phyloP scores from a whole-genome alignment of 1,284 basidiomycete species.

The Ustilago hordei region DNA sequence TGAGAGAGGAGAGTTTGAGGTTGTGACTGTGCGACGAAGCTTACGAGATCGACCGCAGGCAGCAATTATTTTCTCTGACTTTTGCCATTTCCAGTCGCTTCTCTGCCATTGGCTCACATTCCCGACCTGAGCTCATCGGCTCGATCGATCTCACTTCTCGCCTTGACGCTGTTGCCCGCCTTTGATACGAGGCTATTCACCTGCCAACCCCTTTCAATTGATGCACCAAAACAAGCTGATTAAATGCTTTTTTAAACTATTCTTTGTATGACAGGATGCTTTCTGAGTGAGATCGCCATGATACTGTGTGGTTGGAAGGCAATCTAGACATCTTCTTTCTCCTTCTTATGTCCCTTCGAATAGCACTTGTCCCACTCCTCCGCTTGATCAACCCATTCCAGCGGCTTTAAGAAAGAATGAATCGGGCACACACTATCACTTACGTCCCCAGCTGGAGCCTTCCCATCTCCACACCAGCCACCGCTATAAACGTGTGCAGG shows the following conservation, averaged over 20 bases:
- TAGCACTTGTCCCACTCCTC: slow-evolving; percentile 50
- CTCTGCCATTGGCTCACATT: not conserved
- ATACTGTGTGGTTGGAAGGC: not conserved
- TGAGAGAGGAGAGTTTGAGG: not conserved
- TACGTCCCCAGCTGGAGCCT: not conserved
- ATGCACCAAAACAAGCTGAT: not conserved
- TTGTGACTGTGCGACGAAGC: slow-evolving; percentile 11
- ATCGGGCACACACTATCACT: slow-evolving; percentile 29
- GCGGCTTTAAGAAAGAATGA: slow-evolving; percentile 21
- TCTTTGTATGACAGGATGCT: not conserved
- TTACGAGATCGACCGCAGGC: slow-evolving; percentile 36
- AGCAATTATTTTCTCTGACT: not conserved
- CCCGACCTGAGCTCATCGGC: not conserved
- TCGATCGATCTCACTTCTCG: slow-evolving; percentile 17
- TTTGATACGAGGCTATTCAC: not conserved
- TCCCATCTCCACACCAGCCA: slow-evolving; percentile 19
- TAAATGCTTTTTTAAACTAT: not conserved
- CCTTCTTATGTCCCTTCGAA: slow-evolving; percentile 4
- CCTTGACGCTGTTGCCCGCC: not conserved
- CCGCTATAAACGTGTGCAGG: slow-evolving; percentile 15
- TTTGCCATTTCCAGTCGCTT: slow-evolving; percentile 5
- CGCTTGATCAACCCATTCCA: slow-evolving; percentile 30
- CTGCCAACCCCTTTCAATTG: not conserved
- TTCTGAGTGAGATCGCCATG: not conserved
- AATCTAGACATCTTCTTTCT: not conserved